Conservation (phyloP, 768 basidiomycete genomes). For the Sutorius australiensis region DNA sequence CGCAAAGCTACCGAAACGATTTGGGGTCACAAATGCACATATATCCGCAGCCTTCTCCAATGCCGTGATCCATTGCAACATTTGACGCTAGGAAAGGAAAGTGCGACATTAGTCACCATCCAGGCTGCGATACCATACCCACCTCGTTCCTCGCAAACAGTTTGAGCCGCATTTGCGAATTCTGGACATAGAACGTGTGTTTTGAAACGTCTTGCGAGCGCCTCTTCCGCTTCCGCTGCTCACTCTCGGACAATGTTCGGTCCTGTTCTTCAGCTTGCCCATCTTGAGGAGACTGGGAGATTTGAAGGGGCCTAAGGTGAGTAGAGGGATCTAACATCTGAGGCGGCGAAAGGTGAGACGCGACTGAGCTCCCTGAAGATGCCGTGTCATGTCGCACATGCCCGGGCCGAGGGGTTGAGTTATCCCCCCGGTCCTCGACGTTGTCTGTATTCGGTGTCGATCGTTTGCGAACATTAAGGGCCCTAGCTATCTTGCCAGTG, state of each 20-base stretch:
- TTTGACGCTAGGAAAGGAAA: slow-evolving; percentile 63
- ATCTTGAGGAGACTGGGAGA: slow-evolving; percentile 12
- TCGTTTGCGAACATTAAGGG: slow-evolving; percentile 36
- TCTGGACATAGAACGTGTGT: slow-evolving; percentile 92
- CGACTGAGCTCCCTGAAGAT: slow-evolving; percentile 36
- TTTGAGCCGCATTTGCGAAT: slow-evolving; percentile 86
- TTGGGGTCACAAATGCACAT: slow-evolving; percentile 73
- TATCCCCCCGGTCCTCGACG: slow-evolving; percentile 6
- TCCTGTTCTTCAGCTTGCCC: slow-evolving; percentile 12
- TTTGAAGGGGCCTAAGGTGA: slow-evolving; percentile 54
- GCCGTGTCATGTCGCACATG: slow-evolving; percentile 14
- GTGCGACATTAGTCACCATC: slow-evolving; percentile 2
- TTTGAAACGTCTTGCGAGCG: slow-evolving; percentile 67
- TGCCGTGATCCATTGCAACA: slow-evolving; percentile 95
- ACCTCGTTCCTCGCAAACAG: slow-evolving; percentile 86
- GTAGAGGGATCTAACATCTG: slow-evolving; percentile 82
- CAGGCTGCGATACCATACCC: background rate
- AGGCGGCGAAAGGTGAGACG: slow-evolving; percentile 39
- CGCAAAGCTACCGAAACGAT: slow-evolving; percentile 93
- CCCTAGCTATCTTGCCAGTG: slow-evolving; percentile 42
- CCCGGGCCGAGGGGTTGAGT: background rate
- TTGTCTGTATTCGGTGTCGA: slow-evolving; percentile 11
- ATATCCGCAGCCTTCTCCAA: slow-evolving; percentile 74
- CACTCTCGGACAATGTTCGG: slow-evolving; percentile 25
- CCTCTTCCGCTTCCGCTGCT: slow-evolving; percentile 47